phyloP scores from a whole-genome alignment of 108 stramenopile species.

The Nitzschia inconspicua region DNA sequence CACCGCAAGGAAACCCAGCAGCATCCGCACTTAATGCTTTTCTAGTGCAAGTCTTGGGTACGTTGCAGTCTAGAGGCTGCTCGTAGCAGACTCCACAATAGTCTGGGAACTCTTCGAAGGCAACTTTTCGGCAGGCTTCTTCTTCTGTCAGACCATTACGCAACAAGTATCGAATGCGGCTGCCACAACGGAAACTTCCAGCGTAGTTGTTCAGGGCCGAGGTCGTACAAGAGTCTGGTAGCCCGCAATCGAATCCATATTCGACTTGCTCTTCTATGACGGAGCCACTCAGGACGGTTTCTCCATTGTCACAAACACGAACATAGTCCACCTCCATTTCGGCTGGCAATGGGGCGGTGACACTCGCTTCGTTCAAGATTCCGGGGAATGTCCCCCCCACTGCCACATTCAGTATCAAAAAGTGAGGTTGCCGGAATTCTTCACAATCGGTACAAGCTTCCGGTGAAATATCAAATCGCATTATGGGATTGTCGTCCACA shows the following conservation, averaged over 20 bases:
- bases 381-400: slow-evolving; percentile 37
- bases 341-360: slow-evolving; percentile 17
- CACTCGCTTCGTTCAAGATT: slow-evolving; percentile 8
- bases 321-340: slow-evolving; percentile 40
- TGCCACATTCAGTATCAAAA: slow-evolving; percentile 40
- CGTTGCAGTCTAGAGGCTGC: too few relatives aligned
- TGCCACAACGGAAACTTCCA: slow-evolving; percentile 40
- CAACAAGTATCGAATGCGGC: slow-evolving; percentile 54
- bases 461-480: slow-evolving; percentile 9
- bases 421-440: slow-evolving; percentile 33
- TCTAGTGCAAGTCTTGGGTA: slow-evolving; percentile 44
- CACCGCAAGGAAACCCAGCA: slow-evolving; percentile 43
- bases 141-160: slow-evolving; percentile 29
- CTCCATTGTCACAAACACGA: slow-evolving; percentile 21
- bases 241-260: not conserved
- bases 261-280: not conserved
- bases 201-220: slow-evolving; percentile 35
- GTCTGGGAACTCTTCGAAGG: slow-evolving; percentile 26
- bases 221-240: slow-evolving; percentile 46
- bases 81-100: slow-evolving; percentile 44
- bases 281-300: not conserved
- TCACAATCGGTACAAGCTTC: slow-evolving; percentile 9
- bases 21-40: slow-evolving; percentile 38
- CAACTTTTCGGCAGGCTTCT: slow-evolving; percentile 46
- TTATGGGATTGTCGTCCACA: slow-evolving; percentile 17